Base-by-base conservation (phyloP, 164 flowering plant species). In the Aristolochia californica region DNA sequence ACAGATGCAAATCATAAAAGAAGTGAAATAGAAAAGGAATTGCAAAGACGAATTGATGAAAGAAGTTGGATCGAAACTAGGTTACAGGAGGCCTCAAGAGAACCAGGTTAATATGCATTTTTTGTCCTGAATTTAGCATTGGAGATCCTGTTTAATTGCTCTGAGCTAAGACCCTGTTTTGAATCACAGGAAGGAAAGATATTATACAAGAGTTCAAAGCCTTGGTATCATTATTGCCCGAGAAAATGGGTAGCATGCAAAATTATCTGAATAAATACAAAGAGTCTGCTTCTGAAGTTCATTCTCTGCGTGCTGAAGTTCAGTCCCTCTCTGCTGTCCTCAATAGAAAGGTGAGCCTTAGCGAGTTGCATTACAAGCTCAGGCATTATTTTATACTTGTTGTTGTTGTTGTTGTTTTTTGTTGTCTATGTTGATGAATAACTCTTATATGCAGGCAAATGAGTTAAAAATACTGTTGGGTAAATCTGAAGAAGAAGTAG, bases 211-310 rank as follows among this genome's bases (percentile, higher is more conserved):
- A 94, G 60, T 88, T 94, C 49, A 90, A 80, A 67, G 79, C 77
- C 14, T 67, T 90, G 70, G 81, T 84, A 70, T 84, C 95, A 40
- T 85, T 95, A 48, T 83, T 94, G 59, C 97, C 93, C 48, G 77
- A 83, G 57, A 76, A 80, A 48, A 86, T 90, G 96, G 72, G 75
- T 23, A 13, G 69, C 15, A 85, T 94, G 91, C 97, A 90, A 68
- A 67, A 66, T 63, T 85, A 90, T 61, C 66, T 94, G 53, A 77
- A 75, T 66, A 76, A 77, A 48, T 81, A 71, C 67, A 94, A 94
- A 72, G 89, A 83, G 66, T 74, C 86, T 68, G 86, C 99, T 71
- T 70, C 74, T 12, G 84, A 82, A 67, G 72, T 94, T 67, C 84
- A 88, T 70, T 72, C 80, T 45, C 65, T 90, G 49, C 80, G 84